Base-by-base conservation (phyloP, 495 filamentous ascomycete genomes). In the Thermochaetoides thermophila region DNA sequence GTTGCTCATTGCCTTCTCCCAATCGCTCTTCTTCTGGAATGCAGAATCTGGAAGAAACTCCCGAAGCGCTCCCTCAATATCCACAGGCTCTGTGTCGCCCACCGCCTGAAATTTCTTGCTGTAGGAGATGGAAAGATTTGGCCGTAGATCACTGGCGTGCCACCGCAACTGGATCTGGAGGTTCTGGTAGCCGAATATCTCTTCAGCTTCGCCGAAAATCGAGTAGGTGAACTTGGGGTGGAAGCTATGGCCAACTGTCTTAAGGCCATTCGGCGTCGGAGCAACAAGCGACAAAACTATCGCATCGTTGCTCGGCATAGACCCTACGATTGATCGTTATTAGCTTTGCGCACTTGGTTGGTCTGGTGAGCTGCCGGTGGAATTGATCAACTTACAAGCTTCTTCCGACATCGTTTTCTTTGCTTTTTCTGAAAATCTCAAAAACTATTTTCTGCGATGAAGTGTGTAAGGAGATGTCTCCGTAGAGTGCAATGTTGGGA, bases 121-220 rank as follows among this genome's bases (percentile, higher is more conserved):
- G 49, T 78, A 84, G 5, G 66, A 65, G 36, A 93, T 63, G 10
- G 75, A 60, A 10, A 94, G 42, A 37, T 82, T 68, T 13, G 85
- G 83, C 37, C 71, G 72, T 52, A 95, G 68, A 43, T 93, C 76
- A 48, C 81, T 78, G 18, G 81, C 80, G 38, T 82, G 74, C 49
- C 85, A 93, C 22, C 67, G 69, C 29, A 99, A 52, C 25, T 76
- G 65, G 40, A 96, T 74, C 29, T 73, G 69, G 34, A 94, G 61
- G 17, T 71, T 69, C 42, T 80, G 73, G 57, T 96, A 93, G 15
- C 89, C 89, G 42, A 94, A 87, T 31, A 99, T 87, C 11, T 61
- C 63, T 59, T 99, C 84, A 0, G 83, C 76, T 11, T 95, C 77
- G 47, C 84, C 87, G 46, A 95, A 96, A 35, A 99, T 80, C 0